Evolutionary conservation across 441 rosid species (phyloP).

Genomic region (Rhodomyrtus psidioides): DNA sequence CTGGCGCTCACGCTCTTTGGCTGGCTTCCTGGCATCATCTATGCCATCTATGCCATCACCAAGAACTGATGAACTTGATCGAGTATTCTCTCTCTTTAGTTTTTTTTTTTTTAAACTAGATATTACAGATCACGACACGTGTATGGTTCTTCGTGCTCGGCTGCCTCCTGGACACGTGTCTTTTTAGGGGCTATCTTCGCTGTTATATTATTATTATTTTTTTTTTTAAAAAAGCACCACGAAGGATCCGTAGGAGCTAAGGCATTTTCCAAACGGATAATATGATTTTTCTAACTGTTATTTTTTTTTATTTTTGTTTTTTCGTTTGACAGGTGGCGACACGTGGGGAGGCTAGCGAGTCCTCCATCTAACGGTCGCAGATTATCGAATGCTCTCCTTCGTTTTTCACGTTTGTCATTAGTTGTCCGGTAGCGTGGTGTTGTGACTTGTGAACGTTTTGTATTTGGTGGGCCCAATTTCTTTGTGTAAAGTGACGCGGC

Average conservation of each 20-base stretch:
- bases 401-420: neutral
- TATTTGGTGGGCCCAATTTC: neutral
- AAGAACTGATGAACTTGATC: neutral
- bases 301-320: accelerated
- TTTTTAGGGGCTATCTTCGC: too few species aligned
- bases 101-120: neutral
- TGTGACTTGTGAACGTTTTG: neutral
- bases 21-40: constrained; percentile 6
- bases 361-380: neutral
- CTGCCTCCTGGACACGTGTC: too few species aligned
- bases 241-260: too few species aligned
- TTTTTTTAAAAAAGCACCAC: too few species aligned
- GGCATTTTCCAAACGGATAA: too few species aligned
- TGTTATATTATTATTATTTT: too few species aligned
- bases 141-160: too few species aligned
- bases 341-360: neutral
- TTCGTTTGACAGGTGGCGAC: neutral
- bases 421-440: neutral
- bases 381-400: neutral
- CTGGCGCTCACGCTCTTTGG: constrained; percentile 1
- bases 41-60: constrained; percentile 6
- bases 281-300: neutral
- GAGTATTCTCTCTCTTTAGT: neutral
- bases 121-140: neutral
- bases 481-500: neutral